These are phyloP conservation scores for Talaromyces sp. DNA, from an alignment of 2,329 filamentous ascomycete species.

Conservation along the genomic window DNA sequence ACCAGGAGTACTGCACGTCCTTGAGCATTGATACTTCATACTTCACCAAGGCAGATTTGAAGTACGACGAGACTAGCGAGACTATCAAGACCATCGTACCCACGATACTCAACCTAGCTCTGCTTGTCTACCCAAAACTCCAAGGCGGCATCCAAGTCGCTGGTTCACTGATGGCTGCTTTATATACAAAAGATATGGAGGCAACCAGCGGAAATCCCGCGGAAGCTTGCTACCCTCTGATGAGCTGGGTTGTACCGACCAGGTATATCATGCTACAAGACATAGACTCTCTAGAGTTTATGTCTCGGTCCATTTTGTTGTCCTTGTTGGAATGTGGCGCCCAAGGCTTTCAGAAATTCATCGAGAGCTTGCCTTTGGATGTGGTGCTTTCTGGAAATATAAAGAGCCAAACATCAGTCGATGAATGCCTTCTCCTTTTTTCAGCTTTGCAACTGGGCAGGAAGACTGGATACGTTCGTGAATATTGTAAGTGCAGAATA, in stretches of 20 bases:
- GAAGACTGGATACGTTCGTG: slow-evolving; percentile 63
- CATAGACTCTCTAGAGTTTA: slow-evolving; percentile 28
- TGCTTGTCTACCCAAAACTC: slow-evolving; percentile 27
- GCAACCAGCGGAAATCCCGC: neutral
- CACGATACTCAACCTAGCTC: slow-evolving; percentile 26
- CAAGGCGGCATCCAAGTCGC: slow-evolving; percentile 24
- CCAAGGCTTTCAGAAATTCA: slow-evolving; percentile 41
- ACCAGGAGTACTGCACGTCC: slow-evolving; percentile 28
- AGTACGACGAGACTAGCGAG: slow-evolving; percentile 13
- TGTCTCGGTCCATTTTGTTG: slow-evolving; percentile 32
- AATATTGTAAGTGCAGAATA: slow-evolving; percentile 49
- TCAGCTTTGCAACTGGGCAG: slow-evolving; percentile 67
- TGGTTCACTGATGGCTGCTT: slow-evolving; percentile 22
- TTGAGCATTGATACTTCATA: slow-evolving; percentile 21
- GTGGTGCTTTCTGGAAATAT: slow-evolving; percentile 44
- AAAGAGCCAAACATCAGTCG: slow-evolving; percentile 42
- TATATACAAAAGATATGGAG: slow-evolving; percentile 23
- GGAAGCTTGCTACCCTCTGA: slow-evolving; percentile 13
- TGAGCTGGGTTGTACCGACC: slow-evolving; percentile 33
- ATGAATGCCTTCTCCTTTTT: slow-evolving; percentile 57
- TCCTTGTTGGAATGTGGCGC: slow-evolving; percentile 30
- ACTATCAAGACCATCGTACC: slow-evolving; percentile 18
- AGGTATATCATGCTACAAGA: slow-evolving; percentile 33
- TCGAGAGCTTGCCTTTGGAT: slow-evolving; percentile 53
- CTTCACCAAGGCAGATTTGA: slow-evolving; percentile 13